phyloP scores from a whole-genome alignment of 2,329 filamentous ascomycete genomes.

The Penicillium glabrum region DNA sequence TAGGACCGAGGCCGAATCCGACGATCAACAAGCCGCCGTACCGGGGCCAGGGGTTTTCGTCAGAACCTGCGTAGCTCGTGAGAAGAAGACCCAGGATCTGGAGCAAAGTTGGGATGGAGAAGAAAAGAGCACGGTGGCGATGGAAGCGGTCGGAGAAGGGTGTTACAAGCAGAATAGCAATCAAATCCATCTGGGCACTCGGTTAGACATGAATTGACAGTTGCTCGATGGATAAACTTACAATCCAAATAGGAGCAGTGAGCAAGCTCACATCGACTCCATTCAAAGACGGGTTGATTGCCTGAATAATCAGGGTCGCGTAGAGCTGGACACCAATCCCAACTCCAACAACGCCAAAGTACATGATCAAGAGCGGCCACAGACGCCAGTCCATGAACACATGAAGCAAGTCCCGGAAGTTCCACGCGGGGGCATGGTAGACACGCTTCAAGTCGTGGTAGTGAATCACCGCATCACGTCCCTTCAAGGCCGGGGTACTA shows the following conservation, averaged over 20 bases:
- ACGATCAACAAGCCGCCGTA: slow-evolving; percentile 89
- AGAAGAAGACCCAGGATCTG: slow-evolving; percentile 80
- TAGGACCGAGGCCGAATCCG: slow-evolving; percentile 85
- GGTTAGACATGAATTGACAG: neutral
- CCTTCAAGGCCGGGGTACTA: slow-evolving; percentile 69
- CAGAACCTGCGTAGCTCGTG: slow-evolving; percentile 69
- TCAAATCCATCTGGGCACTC: slow-evolving; percentile 71
- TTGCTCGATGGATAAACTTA: slow-evolving; percentile 45
- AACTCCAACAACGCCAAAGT: slow-evolving; percentile 90
- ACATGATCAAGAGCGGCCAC: slow-evolving; percentile 86
- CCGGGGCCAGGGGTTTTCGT: slow-evolving; percentile 70
- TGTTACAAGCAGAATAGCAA: slow-evolving; percentile 81
- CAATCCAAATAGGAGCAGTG: slow-evolving; percentile 90
- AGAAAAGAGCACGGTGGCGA: slow-evolving; percentile 74
- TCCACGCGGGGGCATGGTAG: slow-evolving; percentile 75
- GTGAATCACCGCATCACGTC: slow-evolving; percentile 76
- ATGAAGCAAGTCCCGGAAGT: slow-evolving; percentile 63
- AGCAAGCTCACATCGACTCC: slow-evolving; percentile 76
- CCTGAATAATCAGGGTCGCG: slow-evolving; percentile 79
- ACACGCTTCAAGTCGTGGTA: slow-evolving; percentile 80
- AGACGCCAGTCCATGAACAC: slow-evolving; percentile 84
- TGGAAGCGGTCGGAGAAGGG: slow-evolving; percentile 88
- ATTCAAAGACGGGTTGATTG: slow-evolving; percentile 71
- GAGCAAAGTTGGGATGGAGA: slow-evolving; percentile 70
- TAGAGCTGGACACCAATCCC: slow-evolving; percentile 89